A percentile compares a stretch with the other conserved stretches of the same genome.
These are phyloP conservation scores for Annona cherimola DNA, from an alignment of 164 flowering plant genomes.

Conservation along the genomic window DNA sequence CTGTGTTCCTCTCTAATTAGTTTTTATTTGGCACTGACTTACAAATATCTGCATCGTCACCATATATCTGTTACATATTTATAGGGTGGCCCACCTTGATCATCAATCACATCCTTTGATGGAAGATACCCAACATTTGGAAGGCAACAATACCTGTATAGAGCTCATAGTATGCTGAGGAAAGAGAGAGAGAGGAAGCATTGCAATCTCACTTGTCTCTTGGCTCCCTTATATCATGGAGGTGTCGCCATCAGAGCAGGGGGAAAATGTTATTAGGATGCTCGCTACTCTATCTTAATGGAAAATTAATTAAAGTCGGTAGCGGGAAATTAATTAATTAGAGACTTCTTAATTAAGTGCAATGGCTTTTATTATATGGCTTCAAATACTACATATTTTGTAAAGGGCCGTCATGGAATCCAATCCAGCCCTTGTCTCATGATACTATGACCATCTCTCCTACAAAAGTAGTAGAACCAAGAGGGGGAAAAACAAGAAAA, in stretches of 20 bases:
- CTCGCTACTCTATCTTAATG: background rate
- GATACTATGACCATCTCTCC: too few relatives aligned
- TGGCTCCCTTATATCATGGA: too few relatives aligned
- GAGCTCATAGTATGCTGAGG: background rate
- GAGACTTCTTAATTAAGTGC: constrained; percentile 1
- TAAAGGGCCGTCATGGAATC: constrained; percentile 5
- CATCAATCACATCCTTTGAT: background rate
- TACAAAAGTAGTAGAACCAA: background rate
- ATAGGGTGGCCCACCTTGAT: background rate
- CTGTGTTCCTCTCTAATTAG: too few relatives aligned
- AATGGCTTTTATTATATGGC: constrained; percentile 16
- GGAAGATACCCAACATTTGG: background rate
- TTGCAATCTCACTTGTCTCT: background rate
- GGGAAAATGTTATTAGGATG: background rate
- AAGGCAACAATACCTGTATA: background rate
- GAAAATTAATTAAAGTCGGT: too few relatives aligned
- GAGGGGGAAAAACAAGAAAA: background rate
- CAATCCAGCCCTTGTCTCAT: constrained; percentile 5
- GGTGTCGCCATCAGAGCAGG: background rate
- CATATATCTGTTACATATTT: too few relatives aligned
- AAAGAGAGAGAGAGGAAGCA: background rate
- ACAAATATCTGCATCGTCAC: too few relatives aligned
- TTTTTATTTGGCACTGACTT: too few relatives aligned
- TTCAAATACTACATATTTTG: constrained; percentile 10
- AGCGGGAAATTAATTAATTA: background rate